Evolutionary conservation across 208 protist species (phyloP), one percentile per base, ranked within the genome.

Genomic region (Wallacemonas sp.): DNA sequence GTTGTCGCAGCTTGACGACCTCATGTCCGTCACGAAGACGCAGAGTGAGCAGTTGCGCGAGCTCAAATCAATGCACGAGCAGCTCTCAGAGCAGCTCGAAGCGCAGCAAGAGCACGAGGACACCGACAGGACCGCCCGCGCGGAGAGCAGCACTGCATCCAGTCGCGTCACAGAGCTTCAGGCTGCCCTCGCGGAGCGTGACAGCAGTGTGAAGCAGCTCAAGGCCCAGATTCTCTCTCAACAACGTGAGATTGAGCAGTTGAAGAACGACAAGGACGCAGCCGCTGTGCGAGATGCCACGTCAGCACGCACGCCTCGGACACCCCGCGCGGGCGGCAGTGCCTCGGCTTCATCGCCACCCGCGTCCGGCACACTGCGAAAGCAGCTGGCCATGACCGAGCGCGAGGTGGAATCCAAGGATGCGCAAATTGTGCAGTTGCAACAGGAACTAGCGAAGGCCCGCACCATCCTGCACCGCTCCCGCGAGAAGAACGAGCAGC

Each of bases 401-500:
- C 19, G 34, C 24, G 22, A 70, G 26, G 30, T 64, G 22, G 33
- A 66, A 53, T 41, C 42, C 15, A 75, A 80, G 58, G 77, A 90
- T 34, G 53, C 54, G 19, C 72, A 75, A 27, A 64, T 90, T 27
- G 71, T 61, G 0, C 60, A 67, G 28, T 45, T 94, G 44, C 71
- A 94, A 33, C 84, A 90, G 62, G 78, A 86, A 66, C 73, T 94
- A 22, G 77, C 84, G 54, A 88, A 82, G 44, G 60, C 77, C 24
- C 84, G 88, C 62, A 79, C 62, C 19, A 30, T 54, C 14, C 53
- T 90, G 14, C 62, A 82, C 26, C 53, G 72, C 44, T 69, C 69
- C 12, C 78, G 75, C 41, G 71, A 79, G 45, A 59, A 72, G 47
- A 70, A 71, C 33, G 71, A 82, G 54, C 68, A 68, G 39, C 63